phyloP scores from a whole-genome alignment of 2,329 filamentous ascomycete genomes.

The Lachnellula occidentalis region DNA sequence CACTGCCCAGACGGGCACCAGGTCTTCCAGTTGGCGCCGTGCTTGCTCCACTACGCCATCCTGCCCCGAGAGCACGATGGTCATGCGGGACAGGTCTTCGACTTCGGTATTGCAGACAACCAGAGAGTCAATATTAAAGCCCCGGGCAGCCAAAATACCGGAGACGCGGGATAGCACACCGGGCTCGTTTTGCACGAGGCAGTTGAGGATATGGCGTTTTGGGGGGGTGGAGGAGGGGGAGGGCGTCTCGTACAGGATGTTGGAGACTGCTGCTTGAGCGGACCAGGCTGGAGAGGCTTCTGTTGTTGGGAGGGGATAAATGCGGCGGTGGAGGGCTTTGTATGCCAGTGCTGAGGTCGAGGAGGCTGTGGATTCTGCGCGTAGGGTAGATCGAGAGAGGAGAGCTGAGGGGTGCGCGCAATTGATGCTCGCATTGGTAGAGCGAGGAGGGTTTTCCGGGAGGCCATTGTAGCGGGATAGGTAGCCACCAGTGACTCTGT shows the following conservation, averaged over 20 bases:
- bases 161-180: constrained; percentile 95
- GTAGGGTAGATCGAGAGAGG: constrained; percentile 19
- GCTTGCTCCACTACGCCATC: constrained; percentile 98
- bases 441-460: constrained; percentile 27
- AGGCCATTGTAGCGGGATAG: constrained; percentile 24
- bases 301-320: constrained; percentile 75
- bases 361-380: constrained; percentile 47
- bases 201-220: constrained; percentile 96
- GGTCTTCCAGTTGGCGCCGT: constrained; percentile 86
- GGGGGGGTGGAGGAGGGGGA: constrained; percentile 75
- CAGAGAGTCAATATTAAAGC: constrained; percentile 98
- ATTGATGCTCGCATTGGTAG: constrained; percentile 23
- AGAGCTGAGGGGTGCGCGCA: constrained; percentile 16
- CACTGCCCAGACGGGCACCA: constrained; percentile 97
- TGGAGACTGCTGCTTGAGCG: constrained; percentile 90
- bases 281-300: constrained; percentile 75
- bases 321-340: constrained; percentile 90
- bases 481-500: constrained; percentile 10
- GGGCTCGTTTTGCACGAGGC: constrained; percentile 97
- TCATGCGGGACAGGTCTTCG: constrained; percentile 95
- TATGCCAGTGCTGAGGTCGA: constrained; percentile 94
- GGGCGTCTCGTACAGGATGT: constrained; percentile 98
- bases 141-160: constrained; percentile 88
- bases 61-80: constrained; percentile 92
- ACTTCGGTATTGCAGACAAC: constrained; percentile 98